phyloP scores from a whole-genome alignment of 306 rosid species.

The Cucurbita ficifolia region DNA sequence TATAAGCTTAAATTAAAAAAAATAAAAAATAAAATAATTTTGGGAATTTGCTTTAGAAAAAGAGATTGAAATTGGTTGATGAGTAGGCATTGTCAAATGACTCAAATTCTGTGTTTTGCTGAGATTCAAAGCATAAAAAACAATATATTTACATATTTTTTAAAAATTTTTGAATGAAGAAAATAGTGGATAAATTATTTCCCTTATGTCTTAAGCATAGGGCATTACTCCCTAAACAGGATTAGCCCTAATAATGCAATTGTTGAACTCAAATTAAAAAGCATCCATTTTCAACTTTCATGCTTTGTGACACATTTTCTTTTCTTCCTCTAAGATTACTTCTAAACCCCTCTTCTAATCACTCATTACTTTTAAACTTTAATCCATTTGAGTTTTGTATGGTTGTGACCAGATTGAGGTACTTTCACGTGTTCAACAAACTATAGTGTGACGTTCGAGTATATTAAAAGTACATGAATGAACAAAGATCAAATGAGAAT shows the following conservation, averaged over 20 bases:
- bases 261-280: background rate
- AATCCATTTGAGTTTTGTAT: background rate
- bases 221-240: background rate
- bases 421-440: background rate
- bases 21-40: no score
- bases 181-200: background rate
- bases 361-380: background rate
- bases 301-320: background rate
- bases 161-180: background rate
- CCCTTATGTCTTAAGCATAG: constrained; percentile 5
- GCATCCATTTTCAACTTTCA: background rate
- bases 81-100: constrained; percentile 30
- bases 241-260: background rate
- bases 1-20: no score
- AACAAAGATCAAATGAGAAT: no score
- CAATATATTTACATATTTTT: background rate
- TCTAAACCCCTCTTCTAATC: background rate
- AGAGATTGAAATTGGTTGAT: constrained; percentile 22
- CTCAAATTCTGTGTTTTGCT: constrained; percentile 4
- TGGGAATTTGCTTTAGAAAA: constrained; percentile 29
- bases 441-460: no score
- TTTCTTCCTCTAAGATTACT: background rate
- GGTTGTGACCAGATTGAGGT: background rate
- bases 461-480: no score
- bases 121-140: background rate